Evolutionary conservation across 2,329 filamentous ascomycete genomes (phyloP), one percentile per base, ranked within the genome.

Genomic region (Claviceps citrina): DNA sequence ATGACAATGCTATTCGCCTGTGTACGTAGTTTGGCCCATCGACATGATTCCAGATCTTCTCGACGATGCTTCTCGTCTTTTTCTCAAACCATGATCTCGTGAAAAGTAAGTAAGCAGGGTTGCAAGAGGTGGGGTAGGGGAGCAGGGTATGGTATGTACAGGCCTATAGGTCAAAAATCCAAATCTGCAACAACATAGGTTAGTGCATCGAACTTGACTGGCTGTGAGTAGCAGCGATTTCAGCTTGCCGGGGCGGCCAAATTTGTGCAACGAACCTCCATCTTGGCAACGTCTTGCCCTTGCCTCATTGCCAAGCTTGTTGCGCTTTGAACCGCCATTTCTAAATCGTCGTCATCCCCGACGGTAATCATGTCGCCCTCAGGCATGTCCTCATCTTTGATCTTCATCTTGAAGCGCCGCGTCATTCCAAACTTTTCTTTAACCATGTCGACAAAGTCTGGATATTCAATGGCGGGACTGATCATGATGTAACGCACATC

Each of bases 401-500:
- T 76, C 67, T 91, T 91, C 61, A 95, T 80, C 69, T 87, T 93
- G 65, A 95, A 89, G 42, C 76, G 75, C 45, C 79, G 65, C 41
- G 73, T 67, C 41, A 95, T 68, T 12, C 73, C 78, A 54, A 96
- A 94, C 62, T 98, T 98, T 46, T 86, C 81, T 35, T 81, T 73
- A 43, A 98, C 82, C 44, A 78, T 78, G 45, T 80, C 77, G 31
- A 81, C 77, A 33, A 98, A 76, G 43, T 89, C 83, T 5, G 70
- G 65, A 57, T 86, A 95, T 44, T 80, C 76, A 10, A 85, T 71
- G 2, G 74, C 73, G 1, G 78, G 66, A 7, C 74, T 75, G 39
- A 95, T 76, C 73, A 95, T 86, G 47, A 96, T 82, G 58, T 94
- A 95, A 44, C 93, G 78, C 25, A 86, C 91, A 54, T 98, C 91